These are phyloP conservation scores for Penicillium subrubescens DNA, from an alignment of 495 filamentous ascomycete species.

Conservation along the genomic window DNA sequence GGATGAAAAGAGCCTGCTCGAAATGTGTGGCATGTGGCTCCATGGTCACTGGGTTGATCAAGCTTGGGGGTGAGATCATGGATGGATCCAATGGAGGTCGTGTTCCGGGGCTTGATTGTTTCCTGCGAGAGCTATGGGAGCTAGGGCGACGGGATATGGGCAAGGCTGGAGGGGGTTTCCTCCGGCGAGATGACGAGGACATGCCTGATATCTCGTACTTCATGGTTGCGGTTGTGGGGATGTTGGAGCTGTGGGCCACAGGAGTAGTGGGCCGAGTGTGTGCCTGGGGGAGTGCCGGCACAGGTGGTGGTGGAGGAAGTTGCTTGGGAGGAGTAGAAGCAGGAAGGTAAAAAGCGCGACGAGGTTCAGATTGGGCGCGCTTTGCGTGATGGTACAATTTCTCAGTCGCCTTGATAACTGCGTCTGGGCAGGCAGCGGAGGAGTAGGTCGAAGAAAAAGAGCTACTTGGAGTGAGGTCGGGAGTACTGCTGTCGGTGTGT, in stretches of 20 bases:
- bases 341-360: constrained; percentile 33
- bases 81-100: constrained; percentile 43
- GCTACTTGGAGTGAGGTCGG: constrained; percentile 49
- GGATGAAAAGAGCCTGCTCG: constrained; percentile 49
- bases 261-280: constrained; percentile 28
- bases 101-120: constrained; percentile 32
- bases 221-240: constrained; percentile 39
- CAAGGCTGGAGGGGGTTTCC: constrained; percentile 41
- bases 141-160: constrained; percentile 31
- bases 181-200: constrained; percentile 34
- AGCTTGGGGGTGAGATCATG: constrained; percentile 46
- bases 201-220: constrained; percentile 27
- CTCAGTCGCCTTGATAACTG: constrained; percentile 33
- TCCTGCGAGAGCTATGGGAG: constrained; percentile 27
- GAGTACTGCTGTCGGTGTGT: constrained; percentile 36
- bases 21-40: constrained; percentile 50
- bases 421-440: constrained; percentile 34
- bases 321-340: constrained; percentile 36
- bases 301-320: constrained; percentile 36
- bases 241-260: constrained; percentile 20
- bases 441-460: constrained; percentile 50
- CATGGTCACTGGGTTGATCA: constrained; percentile 47
- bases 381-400: constrained; percentile 34
- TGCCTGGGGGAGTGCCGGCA: constrained; percentile 23
- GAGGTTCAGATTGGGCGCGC: constrained; percentile 18